Evolutionary conservation across 208 protist species (phyloP).

Genomic region (Wallacemonas rigidus): DNA sequence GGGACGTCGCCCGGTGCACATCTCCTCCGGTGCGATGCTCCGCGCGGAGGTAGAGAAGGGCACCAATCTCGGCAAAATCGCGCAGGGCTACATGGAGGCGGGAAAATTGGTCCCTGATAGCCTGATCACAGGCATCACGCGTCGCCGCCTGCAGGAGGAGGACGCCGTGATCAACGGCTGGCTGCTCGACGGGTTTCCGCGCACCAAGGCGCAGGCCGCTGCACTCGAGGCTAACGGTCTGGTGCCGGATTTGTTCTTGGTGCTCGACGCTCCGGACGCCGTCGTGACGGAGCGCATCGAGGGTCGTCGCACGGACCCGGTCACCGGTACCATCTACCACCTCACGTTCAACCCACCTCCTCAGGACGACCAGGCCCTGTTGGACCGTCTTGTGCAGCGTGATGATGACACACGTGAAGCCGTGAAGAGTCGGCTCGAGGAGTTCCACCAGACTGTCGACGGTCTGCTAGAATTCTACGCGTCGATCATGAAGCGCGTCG

Average conservation of each 20-base stretch:
- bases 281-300: constrained; percentile 79
- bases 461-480: constrained; percentile 69
- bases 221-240: constrained; percentile 71
- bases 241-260: constrained; percentile 60
- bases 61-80: constrained; percentile 61
- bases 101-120: constrained; percentile 79
- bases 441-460: constrained; percentile 71
- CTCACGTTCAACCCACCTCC: constrained; percentile 89
- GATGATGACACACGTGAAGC: constrained; percentile 78
- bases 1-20: constrained; percentile 64
- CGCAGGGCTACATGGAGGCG: constrained; percentile 58
- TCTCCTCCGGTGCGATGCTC: constrained; percentile 87
- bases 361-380: constrained; percentile 55
- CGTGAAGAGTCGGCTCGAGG: constrained; percentile 64
- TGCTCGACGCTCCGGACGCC: constrained; percentile 79
- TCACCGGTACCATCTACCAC: constrained; percentile 87
- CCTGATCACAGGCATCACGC: constrained; percentile 69
- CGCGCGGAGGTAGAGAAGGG: constrained; percentile 60
- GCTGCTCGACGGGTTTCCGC: constrained; percentile 92
- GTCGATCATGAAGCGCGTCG: constrained; percentile 45
- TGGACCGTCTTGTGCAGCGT: constrained; percentile 84
- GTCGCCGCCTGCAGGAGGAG: constrained; percentile 62
- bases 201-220: constrained; percentile 78
- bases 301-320: constrained; percentile 84
- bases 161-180: constrained; percentile 82